Percentiles rank a stretch among this genome's conserved stretches.
These are phyloP conservation scores for Monilinia fructicola DNA, from an alignment of 2,329 filamentous ascomycete species.

Conservation along the genomic window DNA sequence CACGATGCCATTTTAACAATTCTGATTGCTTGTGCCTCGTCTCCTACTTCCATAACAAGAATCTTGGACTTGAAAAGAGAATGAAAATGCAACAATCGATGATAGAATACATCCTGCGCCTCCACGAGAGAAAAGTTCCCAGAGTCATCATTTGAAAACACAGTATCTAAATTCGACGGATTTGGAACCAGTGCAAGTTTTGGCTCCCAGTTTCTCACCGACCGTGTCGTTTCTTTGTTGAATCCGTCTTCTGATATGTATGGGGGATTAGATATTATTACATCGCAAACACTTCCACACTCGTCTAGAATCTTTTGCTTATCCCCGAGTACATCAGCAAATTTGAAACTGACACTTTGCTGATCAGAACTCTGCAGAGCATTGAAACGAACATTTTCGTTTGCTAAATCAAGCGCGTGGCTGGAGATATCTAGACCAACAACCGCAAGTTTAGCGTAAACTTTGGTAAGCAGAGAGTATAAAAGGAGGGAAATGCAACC, in stretches of 20 bases:
- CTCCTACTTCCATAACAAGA: constrained; percentile 70
- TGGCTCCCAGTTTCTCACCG: constrained; percentile 81
- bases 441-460: constrained; percentile 53
- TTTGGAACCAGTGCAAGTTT: constrained; percentile 68
- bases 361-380: constrained; percentile 33
- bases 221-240: constrained; percentile 61
- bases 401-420: constrained; percentile 63
- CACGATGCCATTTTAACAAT: constrained; percentile 54
- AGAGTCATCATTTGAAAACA: neutral
- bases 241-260: constrained; percentile 73
- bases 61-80: constrained; percentile 50
- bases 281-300: constrained; percentile 32
- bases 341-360: constrained; percentile 6
- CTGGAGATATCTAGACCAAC: constrained; percentile 72
- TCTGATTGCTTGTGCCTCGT: constrained; percentile 63
- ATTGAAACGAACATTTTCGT: constrained; percentile 61
- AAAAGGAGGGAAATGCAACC: constrained; percentile 86
- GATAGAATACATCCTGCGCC: constrained; percentile 59
- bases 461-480: constrained; percentile 55
- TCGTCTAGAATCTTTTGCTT: neutral
- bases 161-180: neutral
- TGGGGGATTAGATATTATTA: constrained; percentile 86
- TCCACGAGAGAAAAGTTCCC: neutral
- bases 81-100: constrained; percentile 56
- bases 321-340: constrained; percentile 5